Evolutionary conservation across 1,284 basidiomycete species (phyloP).

Genomic region (Earliella scabrosa): DNA sequence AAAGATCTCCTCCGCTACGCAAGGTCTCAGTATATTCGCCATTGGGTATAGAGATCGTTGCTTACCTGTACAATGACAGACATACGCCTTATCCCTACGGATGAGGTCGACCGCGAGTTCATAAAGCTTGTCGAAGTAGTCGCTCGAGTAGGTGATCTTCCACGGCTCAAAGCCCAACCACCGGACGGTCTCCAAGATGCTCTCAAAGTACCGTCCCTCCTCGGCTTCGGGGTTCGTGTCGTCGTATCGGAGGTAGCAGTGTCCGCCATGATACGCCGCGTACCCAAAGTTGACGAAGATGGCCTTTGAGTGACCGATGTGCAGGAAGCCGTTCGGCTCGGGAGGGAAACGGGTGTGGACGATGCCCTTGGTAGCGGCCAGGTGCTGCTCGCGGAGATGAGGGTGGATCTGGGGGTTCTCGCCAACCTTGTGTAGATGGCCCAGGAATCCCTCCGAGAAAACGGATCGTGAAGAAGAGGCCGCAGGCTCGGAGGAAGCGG

Average conservation of each 20-base stretch:
- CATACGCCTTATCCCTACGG: slow-evolving; percentile 90
- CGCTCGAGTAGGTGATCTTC: slow-evolving; percentile 99
- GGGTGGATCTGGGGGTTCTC: slow-evolving; percentile 90
- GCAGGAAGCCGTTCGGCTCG: slow-evolving; percentile 96
- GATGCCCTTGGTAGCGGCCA: slow-evolving; percentile 80
- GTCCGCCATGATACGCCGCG: slow-evolving; percentile 89
- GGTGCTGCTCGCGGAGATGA: slow-evolving; percentile 81
- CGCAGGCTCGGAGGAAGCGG: slow-evolving; percentile 40
- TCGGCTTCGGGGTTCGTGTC: slow-evolving; percentile 99
- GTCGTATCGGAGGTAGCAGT: slow-evolving; percentile 94
- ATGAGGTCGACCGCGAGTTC: slow-evolving; percentile 93
- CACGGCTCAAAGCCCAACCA: slow-evolving; percentile 99
- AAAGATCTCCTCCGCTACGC: slow-evolving; percentile 88
- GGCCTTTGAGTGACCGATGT: slow-evolving; percentile 98
- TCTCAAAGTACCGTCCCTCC: slow-evolving; percentile 95
- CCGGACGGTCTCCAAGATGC: slow-evolving; percentile 92
- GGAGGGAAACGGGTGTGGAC: slow-evolving; percentile 99
- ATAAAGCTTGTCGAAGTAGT: slow-evolving; percentile 93
- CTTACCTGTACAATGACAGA: slow-evolving; percentile 92
- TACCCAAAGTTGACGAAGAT: slow-evolving; percentile 99
- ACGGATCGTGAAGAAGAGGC: slow-evolving; percentile 62
- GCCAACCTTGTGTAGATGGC: slow-evolving; percentile 91
- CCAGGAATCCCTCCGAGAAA: slow-evolving; percentile 96
- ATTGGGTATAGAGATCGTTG: background rate
- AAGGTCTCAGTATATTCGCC: background rate